These are phyloP conservation scores for Calvatia gigantea DNA, from an alignment of 768 basidiomycete species.

Conservation along the genomic window DNA sequence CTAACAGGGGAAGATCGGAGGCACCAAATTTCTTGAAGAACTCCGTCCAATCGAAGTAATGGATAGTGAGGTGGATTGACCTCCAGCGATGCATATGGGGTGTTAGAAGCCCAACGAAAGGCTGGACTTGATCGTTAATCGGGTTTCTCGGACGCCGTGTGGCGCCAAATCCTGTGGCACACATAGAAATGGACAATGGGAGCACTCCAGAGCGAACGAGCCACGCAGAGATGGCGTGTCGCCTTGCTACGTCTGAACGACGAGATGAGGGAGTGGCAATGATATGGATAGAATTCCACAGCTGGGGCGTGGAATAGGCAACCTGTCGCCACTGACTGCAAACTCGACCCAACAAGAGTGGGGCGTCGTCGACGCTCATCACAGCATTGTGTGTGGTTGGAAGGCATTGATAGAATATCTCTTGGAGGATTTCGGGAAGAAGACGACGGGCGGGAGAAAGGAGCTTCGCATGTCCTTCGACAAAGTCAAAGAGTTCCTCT, in stretches of 20 bases:
- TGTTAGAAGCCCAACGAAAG: neutral
- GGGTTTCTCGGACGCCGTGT: neutral
- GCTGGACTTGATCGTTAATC: neutral
- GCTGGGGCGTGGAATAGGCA: constrained; percentile 12
- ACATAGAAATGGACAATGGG: constrained; percentile 5
- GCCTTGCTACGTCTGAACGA: neutral
- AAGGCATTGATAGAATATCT: constrained; percentile 13
- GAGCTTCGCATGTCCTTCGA: neutral
- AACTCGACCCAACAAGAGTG: constrained; percentile 13
- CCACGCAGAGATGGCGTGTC: constrained; percentile 3
- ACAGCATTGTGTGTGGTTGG: constrained; percentile 11
- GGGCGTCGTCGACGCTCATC: constrained; percentile 6
- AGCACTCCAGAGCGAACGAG: constrained; percentile 6
- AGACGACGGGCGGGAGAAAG: constrained; percentile 1
- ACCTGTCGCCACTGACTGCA: constrained; percentile 14
- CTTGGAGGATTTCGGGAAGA: constrained; percentile 5
- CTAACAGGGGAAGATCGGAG: neutral
- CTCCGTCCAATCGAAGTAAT: neutral
- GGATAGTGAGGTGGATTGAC: neutral
- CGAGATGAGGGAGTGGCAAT: neutral
- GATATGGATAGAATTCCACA: constrained; percentile 13
- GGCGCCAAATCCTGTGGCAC: neutral
- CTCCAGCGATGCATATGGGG: constrained; percentile 1
- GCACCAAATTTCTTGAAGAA: neutral
- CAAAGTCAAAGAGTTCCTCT: neutral